Evolutionary conservation across 2,329 filamentous ascomycete genomes (phyloP).

Genomic region (Fusarium musae): DNA sequence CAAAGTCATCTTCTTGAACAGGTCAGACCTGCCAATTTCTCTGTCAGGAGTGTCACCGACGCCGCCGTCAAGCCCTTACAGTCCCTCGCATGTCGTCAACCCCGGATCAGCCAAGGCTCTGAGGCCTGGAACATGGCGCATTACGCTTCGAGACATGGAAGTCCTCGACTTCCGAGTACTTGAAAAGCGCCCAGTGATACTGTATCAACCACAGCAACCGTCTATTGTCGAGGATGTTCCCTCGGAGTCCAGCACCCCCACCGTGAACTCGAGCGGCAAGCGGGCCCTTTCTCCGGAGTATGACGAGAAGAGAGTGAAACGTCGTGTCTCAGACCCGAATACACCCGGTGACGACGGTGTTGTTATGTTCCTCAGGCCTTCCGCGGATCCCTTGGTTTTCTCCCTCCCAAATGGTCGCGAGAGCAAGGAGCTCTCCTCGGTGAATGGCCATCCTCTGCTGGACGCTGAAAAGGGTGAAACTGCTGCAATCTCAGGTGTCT

Average conservation of each 20-base stretch:
- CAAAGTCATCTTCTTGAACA: slow-evolving; percentile 66
- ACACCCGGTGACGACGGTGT: slow-evolving; percentile 57
- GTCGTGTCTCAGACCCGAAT: slow-evolving; percentile 50
- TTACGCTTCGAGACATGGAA: slow-evolving; percentile 59
- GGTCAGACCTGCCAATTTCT: slow-evolving; percentile 64
- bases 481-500: slow-evolving; percentile 59
- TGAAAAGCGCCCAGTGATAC: slow-evolving; percentile 61
- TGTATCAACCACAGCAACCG: slow-evolving; percentile 50
- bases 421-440: slow-evolving; percentile 58
- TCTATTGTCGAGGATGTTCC: slow-evolving; percentile 44
- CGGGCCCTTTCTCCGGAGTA: slow-evolving; percentile 60
- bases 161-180: slow-evolving; percentile 69
- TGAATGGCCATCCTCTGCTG: slow-evolving; percentile 62
- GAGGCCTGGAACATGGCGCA: slow-evolving; percentile 67
- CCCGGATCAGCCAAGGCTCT: slow-evolving; percentile 59
- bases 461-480: slow-evolving; percentile 63
- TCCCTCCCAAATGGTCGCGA: slow-evolving; percentile 60
- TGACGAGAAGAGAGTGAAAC: slow-evolving; percentile 58
- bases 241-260: slow-evolving; percentile 48
- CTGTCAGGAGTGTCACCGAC: slow-evolving; percentile 59
- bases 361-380: slow-evolving; percentile 64
- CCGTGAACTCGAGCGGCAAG: slow-evolving; percentile 61
- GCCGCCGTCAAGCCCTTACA: slow-evolving; percentile 52
- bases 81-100: slow-evolving; percentile 57
- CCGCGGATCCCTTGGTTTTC: slow-evolving; percentile 62